phyloP scores from a whole-genome alignment of 352 stramenopile genomes.

The Phytophthora sojae region DNA sequence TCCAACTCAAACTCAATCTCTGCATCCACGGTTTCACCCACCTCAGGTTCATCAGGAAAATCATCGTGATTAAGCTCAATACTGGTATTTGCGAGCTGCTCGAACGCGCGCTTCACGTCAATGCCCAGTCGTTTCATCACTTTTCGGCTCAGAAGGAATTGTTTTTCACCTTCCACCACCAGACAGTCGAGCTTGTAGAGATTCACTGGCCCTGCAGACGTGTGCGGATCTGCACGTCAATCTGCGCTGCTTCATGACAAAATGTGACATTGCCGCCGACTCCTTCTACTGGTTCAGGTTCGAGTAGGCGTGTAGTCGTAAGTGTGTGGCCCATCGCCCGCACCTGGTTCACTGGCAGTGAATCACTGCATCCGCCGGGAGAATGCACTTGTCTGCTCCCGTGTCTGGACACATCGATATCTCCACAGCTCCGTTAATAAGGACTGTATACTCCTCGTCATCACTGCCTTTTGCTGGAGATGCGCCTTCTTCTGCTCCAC shows the following conservation, averaged over 20 bases:
- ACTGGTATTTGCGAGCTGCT: too few species aligned
- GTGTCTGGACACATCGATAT: conserved; percentile 18
- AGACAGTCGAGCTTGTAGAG: conserved; percentile 15
- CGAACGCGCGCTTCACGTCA: too few species aligned
- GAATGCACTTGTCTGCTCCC: background rate
- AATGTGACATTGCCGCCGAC: background rate
- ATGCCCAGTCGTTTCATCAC: conserved; percentile 11
- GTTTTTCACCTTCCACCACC: background rate
- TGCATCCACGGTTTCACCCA: too few species aligned
- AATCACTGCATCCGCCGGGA: too few species aligned
- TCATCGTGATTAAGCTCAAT: too few species aligned
- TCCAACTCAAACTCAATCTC: too few species aligned
- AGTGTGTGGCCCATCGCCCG: background rate
- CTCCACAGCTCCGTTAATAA: conserved; percentile 15
- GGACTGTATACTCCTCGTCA: conserved; percentile 5
- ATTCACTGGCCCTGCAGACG: conserved; percentile 14
- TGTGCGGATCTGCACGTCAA: conserved; percentile 19
- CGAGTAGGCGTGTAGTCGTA: background rate
- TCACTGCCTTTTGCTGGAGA: background rate
- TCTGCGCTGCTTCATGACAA: background rate
- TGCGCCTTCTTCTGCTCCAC: background rate
- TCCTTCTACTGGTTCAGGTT: background rate
- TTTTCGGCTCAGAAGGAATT: conserved; percentile 11
- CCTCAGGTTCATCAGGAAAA: too few species aligned
- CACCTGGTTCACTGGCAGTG: too few species aligned